Evolutionary conservation across 257 asterid genomes (phyloP), one percentile per base, ranked within the genome.

Genomic region (Plantago major): DNA sequence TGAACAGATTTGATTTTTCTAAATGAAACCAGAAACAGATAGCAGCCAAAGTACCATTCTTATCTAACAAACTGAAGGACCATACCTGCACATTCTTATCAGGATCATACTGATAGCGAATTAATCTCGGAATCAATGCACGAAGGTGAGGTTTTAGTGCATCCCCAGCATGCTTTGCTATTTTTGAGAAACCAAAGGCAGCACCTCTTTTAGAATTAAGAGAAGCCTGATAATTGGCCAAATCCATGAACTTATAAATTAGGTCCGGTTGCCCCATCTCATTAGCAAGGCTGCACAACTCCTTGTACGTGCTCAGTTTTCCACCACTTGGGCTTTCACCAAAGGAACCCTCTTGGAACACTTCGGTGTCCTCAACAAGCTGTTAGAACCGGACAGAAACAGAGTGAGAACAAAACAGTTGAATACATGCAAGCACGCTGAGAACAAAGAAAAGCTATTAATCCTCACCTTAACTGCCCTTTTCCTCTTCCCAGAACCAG

Each of bases 191-290:
- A 64, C 99, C 99, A 84, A 89, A 92, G 64, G 99, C 99, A 48
- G 94, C 99, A 64, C 97, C 99, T 74, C 99, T 78, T 83, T 89
- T 92, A 44, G 99, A 92, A 73, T 89, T 87, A 60, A 92, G 81
- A 63, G 99, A 89, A 63, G 97, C 86, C 71, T 89, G 99, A 70
- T 92, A 85, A 74, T 92, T 92, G 60, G 99, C 96, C 65, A 92
- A 81, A 77, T 92, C 97, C 99, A 92, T 92, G 78, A 92, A 92
- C 68, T 92, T 92, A 76, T 92, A 92, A 46, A 92, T 87, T 71
- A 92, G 78, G 76, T 92, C 99, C 2, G 99, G 99, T 67, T 92
- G 96, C 44, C 99, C 99, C 97, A 92, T 89, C 76, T 92, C 99
- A 64, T 89, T 92, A 58, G 99, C 99, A 14, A 92, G 82, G 81